Evolutionary conservation across 2,329 filamentous ascomycete genomes (phyloP).

Genomic region (Pseudogymnoascus pannorum): DNA sequence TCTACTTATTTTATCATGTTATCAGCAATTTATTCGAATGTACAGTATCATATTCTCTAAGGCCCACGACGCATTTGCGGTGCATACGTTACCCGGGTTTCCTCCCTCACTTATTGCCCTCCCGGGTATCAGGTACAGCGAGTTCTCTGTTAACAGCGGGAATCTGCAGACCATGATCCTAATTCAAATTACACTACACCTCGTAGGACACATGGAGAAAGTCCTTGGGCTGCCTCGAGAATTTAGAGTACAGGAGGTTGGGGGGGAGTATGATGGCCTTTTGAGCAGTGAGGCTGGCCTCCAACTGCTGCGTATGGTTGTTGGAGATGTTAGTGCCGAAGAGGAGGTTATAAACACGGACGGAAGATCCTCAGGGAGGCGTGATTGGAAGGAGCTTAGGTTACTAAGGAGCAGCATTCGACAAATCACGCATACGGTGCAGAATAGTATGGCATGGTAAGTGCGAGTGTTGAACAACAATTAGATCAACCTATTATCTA

Average conservation of each 20-base stretch:
- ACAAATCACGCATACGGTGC: background rate
- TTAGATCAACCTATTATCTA: background rate
- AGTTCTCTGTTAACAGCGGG: background rate
- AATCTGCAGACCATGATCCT: conserved; percentile 2
- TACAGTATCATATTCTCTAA: conserved; percentile 3
- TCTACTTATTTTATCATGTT: background rate
- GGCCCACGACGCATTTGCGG: background rate
- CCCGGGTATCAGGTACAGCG: conserved; percentile 2
- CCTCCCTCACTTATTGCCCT: background rate
- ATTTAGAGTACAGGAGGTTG: background rate
- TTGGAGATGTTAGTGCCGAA: background rate
- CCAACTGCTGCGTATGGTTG: background rate
- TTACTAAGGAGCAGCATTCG: background rate
- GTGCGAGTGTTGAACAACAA: background rate
- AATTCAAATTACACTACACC: background rate
- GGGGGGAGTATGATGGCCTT: background rate
- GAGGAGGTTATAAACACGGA: background rate
- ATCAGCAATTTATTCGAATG: conserved; percentile 2
- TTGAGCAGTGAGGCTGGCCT: conserved; percentile 3
- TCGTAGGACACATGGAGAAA: background rate
- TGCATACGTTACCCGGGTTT: background rate
- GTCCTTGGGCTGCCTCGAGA: background rate
- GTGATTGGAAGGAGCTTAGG: background rate
- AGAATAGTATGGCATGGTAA: conserved; percentile 4
- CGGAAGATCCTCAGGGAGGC: background rate